phyloP scores from a whole-genome alignment of 768 basidiomycete genomes.

The Tubosaeta sp. region DNA sequence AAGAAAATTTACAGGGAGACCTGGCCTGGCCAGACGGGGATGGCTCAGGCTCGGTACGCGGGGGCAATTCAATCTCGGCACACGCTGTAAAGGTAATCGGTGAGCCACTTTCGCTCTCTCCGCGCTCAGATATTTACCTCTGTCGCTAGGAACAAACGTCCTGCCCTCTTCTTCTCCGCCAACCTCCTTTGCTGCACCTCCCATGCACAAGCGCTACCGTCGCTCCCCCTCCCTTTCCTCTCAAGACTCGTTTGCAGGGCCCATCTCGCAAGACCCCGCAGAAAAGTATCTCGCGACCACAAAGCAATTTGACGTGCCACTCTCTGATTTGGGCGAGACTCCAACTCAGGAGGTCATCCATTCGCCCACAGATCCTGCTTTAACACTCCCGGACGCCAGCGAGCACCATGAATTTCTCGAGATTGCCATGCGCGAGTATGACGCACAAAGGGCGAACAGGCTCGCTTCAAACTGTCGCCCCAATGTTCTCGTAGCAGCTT shows the following conservation, averaged over 20 bases:
- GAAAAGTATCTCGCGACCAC: constrained; percentile 41
- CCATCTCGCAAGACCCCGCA: constrained; percentile 45
- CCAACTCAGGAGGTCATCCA: constrained; percentile 25
- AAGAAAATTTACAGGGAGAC: constrained; percentile 40
- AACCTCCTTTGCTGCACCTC: too few relatives aligned
- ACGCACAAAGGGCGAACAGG: constrained; percentile 16
- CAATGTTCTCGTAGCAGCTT: constrained; percentile 47
- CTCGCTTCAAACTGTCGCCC: constrained; percentile 7
- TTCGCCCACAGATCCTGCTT: constrained; percentile 39
- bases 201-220: constrained; percentile 21
- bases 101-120: constrained; percentile 24
- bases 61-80: constrained; percentile 24
- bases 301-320: constrained; percentile 52
- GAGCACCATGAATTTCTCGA: constrained; percentile 26
- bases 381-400: constrained; percentile 48
- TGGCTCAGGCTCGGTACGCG: constrained; percentile 22
- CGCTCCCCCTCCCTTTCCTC: constrained; percentile 41
- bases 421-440: constrained; percentile 24
- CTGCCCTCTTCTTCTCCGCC: constrained; percentile 32
- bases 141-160: constrained; percentile 28
- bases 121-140: constrained; percentile 25
- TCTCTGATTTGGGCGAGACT: constrained; percentile 48
- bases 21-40: constrained; percentile 10
- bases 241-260: constrained; percentile 62
- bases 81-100: constrained; percentile 28